phyloP scores from a whole-genome alignment of 73 alveolate genomes.

The Symbiodinium natans region DNA sequence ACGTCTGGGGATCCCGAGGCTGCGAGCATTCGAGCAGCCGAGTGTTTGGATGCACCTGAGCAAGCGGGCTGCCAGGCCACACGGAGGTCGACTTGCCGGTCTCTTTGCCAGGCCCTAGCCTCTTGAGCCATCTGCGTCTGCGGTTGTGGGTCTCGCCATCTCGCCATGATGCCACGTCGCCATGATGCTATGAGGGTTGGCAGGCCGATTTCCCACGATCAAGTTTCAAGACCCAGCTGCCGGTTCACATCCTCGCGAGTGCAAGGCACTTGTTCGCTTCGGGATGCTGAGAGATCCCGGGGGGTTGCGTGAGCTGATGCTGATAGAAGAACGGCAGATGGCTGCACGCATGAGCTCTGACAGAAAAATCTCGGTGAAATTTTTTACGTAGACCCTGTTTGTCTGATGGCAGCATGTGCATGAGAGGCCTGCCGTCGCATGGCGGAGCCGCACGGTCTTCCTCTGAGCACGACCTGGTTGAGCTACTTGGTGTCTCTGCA shows the following conservation, averaged over 20 bases:
- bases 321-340: background rate
- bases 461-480: background rate
- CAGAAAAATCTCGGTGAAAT: too few species aligned
- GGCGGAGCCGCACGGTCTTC: conserved; percentile 25
- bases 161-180: too few species aligned
- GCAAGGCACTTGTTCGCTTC: conserved; percentile 1
- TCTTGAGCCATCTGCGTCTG: background rate
- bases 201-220: conserved; percentile 38
- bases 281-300: background rate
- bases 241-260: conserved; percentile 6
- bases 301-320: background rate
- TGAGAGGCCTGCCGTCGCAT: conserved; percentile 42
- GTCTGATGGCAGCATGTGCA: too few species aligned
- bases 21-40: background rate
- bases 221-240: conserved; percentile 25
- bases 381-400: too few species aligned
- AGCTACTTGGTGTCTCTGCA: background rate
- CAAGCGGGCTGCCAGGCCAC: too few species aligned
- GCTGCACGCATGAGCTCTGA: too few species aligned
- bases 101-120: conserved; percentile 6
- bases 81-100: background rate
- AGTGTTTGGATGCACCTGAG: background rate
- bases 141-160: too few species aligned
- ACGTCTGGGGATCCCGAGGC: conserved; percentile 40
- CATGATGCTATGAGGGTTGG: background rate